A percentile compares a stretch with the other conserved stretches of the same genome.
Conservation (phyloP, 305 asterid species). For the Coffea humblotiana region DNA sequence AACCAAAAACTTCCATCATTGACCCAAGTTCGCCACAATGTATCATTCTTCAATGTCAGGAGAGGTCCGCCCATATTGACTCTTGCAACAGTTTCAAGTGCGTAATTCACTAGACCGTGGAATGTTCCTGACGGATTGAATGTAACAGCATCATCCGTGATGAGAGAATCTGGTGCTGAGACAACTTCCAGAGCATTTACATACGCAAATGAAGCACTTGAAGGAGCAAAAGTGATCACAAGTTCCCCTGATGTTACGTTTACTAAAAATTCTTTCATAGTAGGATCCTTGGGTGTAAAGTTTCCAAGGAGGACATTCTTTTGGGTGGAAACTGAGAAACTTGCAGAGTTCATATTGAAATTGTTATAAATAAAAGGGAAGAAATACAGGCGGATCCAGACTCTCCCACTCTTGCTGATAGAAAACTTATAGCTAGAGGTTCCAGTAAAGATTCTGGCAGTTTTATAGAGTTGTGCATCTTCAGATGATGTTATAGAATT, state of each 20-base stretch:
- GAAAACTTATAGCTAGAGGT: conserved; percentile 59
- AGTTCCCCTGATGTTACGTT: conserved; percentile 49
- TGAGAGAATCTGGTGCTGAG: conserved; percentile 56
- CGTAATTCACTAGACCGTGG: conserved; percentile 36
- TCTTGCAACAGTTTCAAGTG: conserved; percentile 62
- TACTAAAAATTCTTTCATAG: conserved; percentile 55
- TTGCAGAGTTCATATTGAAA: conserved; percentile 55
- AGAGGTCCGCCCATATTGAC: conserved; percentile 75
- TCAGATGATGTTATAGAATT: conserved; percentile 38
- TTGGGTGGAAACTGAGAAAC: conserved; percentile 64
- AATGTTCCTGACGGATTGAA: conserved; percentile 44
- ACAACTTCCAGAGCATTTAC: conserved; percentile 72
- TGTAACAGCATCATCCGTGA: conserved; percentile 46
- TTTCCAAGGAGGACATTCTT: conserved; percentile 53
- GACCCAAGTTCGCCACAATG: conserved; percentile 60
- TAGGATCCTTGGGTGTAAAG: conserved; percentile 49
- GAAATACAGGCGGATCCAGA: conserved; percentile 81
- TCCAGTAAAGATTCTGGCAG: conserved; percentile 64
- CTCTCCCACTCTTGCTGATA: conserved; percentile 52
- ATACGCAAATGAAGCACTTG: conserved; percentile 52
- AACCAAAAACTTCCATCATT: conserved; percentile 40
- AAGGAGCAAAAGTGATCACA: conserved; percentile 49
- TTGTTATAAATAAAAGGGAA: conserved; percentile 51
- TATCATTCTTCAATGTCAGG: conserved; percentile 49
- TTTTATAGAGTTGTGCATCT: conserved; percentile 46